Evolutionary conservation across 345 rosid species (phyloP), one percentile per base, ranked within the genome.

Genomic region (Citrus australasica): DNA sequence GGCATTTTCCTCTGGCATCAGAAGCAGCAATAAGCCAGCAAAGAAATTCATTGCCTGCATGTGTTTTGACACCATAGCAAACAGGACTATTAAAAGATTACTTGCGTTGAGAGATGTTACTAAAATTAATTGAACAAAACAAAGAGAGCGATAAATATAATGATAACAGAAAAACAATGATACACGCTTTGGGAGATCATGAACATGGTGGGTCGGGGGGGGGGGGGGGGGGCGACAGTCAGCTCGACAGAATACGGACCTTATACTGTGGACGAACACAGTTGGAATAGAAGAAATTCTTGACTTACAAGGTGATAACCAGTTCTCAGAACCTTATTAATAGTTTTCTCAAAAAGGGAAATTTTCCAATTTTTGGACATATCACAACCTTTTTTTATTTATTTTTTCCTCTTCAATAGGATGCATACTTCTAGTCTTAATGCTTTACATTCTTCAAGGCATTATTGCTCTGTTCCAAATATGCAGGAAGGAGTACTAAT

Each of bases 1-100:
- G 65, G 99, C 99, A 85, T 96, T 92, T 84, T 96, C 99, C 83
- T 96, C 99, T 7, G 99, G 98, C 98, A 96, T 96, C 88, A 96
- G 77, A 64, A 96, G 97, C 83, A 96, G 92, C 84, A 96, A 89
- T 67, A 93, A 66, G 40, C 99, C 99, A 84, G 98, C 99, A 85
- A 96, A 92, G 87, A 91, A 96, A 84, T 96, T 96, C 99, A 96
- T 96, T 74, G 94, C 99, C 99, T 95, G 94, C 91, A 89, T 53
- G 75, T 74, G 35, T 82, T 85, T 65, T 33, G 58, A 55, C 53
- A 55, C 69, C 75, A 83, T 73, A 74, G 67, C 70, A 55, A 82
- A 79, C 69, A 42, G 68, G 25, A 40, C 19, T 51, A 28, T 48
- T 67, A 53, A 67, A 75, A 66, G 9, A 72, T 28, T 38, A 69